Evolutionary conservation across 2,329 filamentous ascomycete species (phyloP), one percentile per base, ranked within the genome.

Genomic region (Lasiodiplodia gonubiensis): DNA sequence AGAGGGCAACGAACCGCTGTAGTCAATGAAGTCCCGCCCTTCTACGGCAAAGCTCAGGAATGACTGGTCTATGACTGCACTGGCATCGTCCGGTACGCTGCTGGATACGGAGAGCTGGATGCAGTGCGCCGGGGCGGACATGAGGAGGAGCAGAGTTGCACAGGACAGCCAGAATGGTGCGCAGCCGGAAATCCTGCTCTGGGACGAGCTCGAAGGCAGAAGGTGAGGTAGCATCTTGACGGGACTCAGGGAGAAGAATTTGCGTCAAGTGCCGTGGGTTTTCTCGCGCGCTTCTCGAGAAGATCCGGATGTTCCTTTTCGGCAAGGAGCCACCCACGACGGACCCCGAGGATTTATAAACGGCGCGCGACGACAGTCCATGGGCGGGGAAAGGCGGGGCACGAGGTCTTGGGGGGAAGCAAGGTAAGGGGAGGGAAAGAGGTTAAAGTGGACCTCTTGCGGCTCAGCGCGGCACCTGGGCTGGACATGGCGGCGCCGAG

Each of bases 21-120:
- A 66, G 63, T 66, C 42, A 10, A 35, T 23, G 25, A 66, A 57
- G 23, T 66, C 63, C 4, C 63, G 35, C 1, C 63, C 63, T 35
- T 66, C 63, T 3, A 66, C 57, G 16, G 35, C 63, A 5, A 66
- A 49, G 3, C 63, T 55, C 23, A 66, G 18, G 27, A 57, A 66
- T 4, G 63, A 35, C 14, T 55, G 51, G 27, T 57, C 63, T 12
- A 66, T 18, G 1, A 66, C 42, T 7, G 52, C 63, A 18, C 51
- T 55, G 12, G 63, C 63, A 7, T 51, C 8, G 16, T 25, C 27
- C 2, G 63, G 63, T 6, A 57, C 63, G 27, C 12, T 37, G 3
- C 35, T 3, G 10, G 63, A 21, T 5, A 27, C 39, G 12, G 57
- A 49, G 16, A 60, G 37, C 6, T 23, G 39, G 11, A 27, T 21